Evolutionary conservation across 2,329 filamentous ascomycete genomes (phyloP).

Genomic region (Zymoseptoria ardabiliae): DNA sequence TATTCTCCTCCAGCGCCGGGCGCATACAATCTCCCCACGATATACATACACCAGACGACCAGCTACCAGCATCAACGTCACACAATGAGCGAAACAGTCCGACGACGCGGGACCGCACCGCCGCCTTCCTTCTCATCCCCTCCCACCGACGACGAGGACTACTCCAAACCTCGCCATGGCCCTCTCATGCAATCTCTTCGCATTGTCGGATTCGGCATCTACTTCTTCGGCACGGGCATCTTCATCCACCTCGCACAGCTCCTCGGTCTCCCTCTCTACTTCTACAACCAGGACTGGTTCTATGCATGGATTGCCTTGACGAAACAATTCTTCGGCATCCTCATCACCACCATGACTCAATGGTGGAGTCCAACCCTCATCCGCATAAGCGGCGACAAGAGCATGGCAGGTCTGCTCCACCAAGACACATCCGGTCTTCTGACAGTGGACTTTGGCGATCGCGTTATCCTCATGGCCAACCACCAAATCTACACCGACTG

Average conservation of each 20-base stretch:
- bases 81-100: not conserved
- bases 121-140: not conserved
- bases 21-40: not conserved
- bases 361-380: slow-evolving; percentile 78
- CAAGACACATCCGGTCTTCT: slow-evolving; percentile 62
- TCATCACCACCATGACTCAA: slow-evolving; percentile 71
- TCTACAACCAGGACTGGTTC: slow-evolving; percentile 65
- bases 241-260: slow-evolving; percentile 58
- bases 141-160: not conserved
- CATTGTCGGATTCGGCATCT: slow-evolving; percentile 38
- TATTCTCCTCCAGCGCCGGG: not conserved
- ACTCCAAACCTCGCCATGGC: slow-evolving; percentile 35
- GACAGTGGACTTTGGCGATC: slow-evolving; percentile 70
- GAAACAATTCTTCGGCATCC: slow-evolving; percentile 74
- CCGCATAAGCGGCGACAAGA: slow-evolving; percentile 73
- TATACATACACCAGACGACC: not conserved
- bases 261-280: slow-evolving; percentile 66
- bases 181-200: slow-evolving; percentile 36
- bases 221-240: slow-evolving; percentile 39
- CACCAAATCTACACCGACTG: slow-evolving; percentile 73
- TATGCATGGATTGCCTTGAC: slow-evolving; percentile 80
- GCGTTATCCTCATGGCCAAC: slow-evolving; percentile 75
- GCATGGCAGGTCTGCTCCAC: slow-evolving; percentile 65
- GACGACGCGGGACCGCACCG: not conserved
- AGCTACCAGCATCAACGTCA: not conserved